Evolutionary conservation across 2,329 filamentous ascomycete genomes (phyloP).

Genomic region (Pyrenochaeta sp.): DNA sequence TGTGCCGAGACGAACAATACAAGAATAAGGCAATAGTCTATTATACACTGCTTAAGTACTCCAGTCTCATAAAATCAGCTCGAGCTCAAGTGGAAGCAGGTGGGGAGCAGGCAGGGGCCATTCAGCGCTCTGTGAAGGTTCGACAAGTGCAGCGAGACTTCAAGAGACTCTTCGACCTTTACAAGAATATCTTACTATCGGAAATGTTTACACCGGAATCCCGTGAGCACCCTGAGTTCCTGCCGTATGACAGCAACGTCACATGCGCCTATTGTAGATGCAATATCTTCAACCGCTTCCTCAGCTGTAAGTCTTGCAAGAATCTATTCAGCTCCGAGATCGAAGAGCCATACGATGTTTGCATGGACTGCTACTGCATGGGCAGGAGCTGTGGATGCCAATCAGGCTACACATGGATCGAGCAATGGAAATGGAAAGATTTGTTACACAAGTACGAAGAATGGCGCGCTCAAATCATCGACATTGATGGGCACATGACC

Average conservation of each 20-base stretch:
- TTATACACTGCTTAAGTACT: conserved; percentile 84
- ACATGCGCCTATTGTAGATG: conserved; percentile 95
- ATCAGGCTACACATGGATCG: conserved; percentile 86
- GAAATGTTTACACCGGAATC: conserved; percentile 80
- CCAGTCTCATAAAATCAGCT: conserved; percentile 65
- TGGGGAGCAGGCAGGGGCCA: conserved; percentile 46
- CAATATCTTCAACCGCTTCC: conserved; percentile 96
- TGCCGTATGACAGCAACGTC: conserved; percentile 88
- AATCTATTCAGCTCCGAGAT: conserved; percentile 72
- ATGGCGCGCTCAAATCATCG: conserved; percentile 82
- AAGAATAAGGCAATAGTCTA: conserved; percentile 98
- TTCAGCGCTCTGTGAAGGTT: conserved; percentile 59
- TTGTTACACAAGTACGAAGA: conserved; percentile 79
- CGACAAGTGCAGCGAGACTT: conserved; percentile 85
- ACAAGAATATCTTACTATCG: conserved; percentile 79
- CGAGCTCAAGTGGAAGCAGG: conserved; percentile 61
- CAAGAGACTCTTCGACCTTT: conserved; percentile 78
- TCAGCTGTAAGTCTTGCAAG: conserved; percentile 89
- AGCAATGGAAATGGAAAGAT: conserved; percentile 89
- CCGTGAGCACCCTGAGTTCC: conserved; percentile 75
- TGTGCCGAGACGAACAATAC: conserved; percentile 97
- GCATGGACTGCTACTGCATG: conserved; percentile 99
- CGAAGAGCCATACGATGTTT: conserved; percentile 91
- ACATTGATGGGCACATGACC: conserved; percentile 71
- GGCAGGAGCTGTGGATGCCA: conserved; percentile 91